Evolutionary conservation across 192 early-diverging fungal genomes (phyloP), one percentile per base, ranked within the genome.

Genomic region (Gaertneriomyces semiglobifer): DNA sequence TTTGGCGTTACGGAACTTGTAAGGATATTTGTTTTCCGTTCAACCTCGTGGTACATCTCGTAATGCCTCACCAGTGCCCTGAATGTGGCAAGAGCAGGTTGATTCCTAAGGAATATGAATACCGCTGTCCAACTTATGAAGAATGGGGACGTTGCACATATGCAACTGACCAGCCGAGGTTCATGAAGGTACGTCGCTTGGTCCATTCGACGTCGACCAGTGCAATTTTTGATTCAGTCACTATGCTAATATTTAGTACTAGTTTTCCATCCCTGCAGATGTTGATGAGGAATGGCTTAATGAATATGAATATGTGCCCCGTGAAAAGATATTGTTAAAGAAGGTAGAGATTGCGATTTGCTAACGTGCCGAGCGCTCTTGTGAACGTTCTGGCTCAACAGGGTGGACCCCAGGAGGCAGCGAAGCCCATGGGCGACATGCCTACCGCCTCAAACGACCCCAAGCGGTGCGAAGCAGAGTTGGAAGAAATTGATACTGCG

Each of bases 61-160:
- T 33, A 33, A 33, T 33, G 25, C 25, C 25, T 33, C 25, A 33
- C 25, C 25, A 33, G 20, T 68, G 66, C 51, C 56, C 58, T 40
- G 66, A 51, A 18, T 68, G 66, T 58, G 38, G 43, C 6, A 40
- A 19, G 0, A 61, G 12, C 33, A 46, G 66, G 18, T 25, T 68
- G 7, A 52, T 60, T 18, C 58, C 66, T 5, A 53, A 2, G 7
- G 58, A 59, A 41, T 60, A 18, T 0, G 9, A 20, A 16, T 68
- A 68, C n/a, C 64, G 64, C 12, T 68, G 66, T 52, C 57, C 66
- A 16, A 20, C 58, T 10, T 43, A 60, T 9, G 16, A 38, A 39
- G 58, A 61, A n/a, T 68, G 66, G 66, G 59, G 58, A 11, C 57
- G 45, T 18, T 68, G 66, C 48, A 43, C 52, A 4, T 68, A 59